Conservation (phyloP, 495 filamentous ascomycete species). For the Aspergillus cavernicola region DNA sequence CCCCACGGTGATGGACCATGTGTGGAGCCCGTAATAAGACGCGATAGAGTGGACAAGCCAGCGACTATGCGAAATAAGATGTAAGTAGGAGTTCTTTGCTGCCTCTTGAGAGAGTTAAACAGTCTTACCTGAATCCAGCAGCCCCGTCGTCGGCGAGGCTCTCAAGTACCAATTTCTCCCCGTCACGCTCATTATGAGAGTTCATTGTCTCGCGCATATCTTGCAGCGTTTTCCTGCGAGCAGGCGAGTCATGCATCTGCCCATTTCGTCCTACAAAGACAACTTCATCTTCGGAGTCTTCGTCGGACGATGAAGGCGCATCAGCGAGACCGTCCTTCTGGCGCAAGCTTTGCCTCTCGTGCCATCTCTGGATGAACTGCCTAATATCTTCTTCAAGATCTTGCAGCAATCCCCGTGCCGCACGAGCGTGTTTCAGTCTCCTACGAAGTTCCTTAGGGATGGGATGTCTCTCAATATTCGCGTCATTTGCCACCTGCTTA, state of each 20-base stretch:
- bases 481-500: conserved; percentile 36
- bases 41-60: conserved; percentile 95
- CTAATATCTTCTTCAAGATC: conserved; percentile 62
- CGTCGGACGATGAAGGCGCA: conserved; percentile 49
- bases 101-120: conserved; percentile 5
- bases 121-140: conserved; percentile 76
- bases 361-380: conserved; percentile 58
- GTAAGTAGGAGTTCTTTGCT: conserved; percentile 6
- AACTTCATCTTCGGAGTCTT: conserved; percentile 78
- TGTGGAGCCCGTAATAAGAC: conserved; percentile 84
- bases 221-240: conserved; percentile 30
- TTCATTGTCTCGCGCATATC: conserved; percentile 38
- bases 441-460: conserved; percentile 50
- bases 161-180: conserved; percentile 77
- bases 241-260: conserved; percentile 61
- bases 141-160: conserved; percentile 66
- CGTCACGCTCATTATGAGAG: conserved; percentile 44
- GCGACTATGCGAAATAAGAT: conserved; percentile 49
- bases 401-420: conserved; percentile 62
- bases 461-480: conserved; percentile 36
- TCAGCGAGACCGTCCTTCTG: conserved; percentile 47
- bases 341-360: conserved; percentile 40
- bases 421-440: conserved; percentile 66
- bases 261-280: conserved; percentile 85
- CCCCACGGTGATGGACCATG: conserved; percentile 75